Evolutionary conservation across 805 yeast genomes (phyloP), one percentile per base, ranked within the genome.

Genomic region (Teunomyces atbi): DNA sequence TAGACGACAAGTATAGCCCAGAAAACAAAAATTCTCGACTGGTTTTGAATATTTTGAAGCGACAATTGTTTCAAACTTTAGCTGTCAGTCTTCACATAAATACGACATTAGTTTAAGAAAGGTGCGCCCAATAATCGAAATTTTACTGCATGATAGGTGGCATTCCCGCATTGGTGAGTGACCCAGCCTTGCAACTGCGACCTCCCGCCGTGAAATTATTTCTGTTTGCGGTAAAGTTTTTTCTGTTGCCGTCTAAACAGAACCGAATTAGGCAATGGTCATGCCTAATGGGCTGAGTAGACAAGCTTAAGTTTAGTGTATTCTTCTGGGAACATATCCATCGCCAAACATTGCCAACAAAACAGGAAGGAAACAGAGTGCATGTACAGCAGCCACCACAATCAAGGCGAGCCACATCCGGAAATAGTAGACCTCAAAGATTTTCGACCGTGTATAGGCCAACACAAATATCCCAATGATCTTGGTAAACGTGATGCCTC

Each of bases 341-440:
- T 21, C 36, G 26, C 36, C 35, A 41, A 41, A 28, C 13, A 41
- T 18, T 6, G 27, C 30, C 33, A 92, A 69, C 21, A 85, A 61
- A 4, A 89, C 79, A 0, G 99, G 99, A 44, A 92, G 69, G 46
- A 92, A 79, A 32, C 87, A 75, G 44, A 92, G 72, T 3, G 94
- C 79, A 62, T 92, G 97, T 1, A 86, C 53, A 0, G 91, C 81
- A 1, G 96, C 96, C 46, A 87, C 71, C 1, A 86, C 50, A 6
- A 92, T 84, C 49, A 92, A 72, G 0, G 90, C 73, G 10, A 87
- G 67, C 98, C 98, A 92, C 97, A 92, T 91, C 50, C 96, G 71
- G 74, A 92, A 92, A 63, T 94, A 92, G 65, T 89, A 92, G 1
- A 92, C 79, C 54, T 89, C 95, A 64, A 92, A 94, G 26, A 92